Evolutionary conservation across 169 alveolate genomes (phyloP).

Genomic region (Plasmodium inui): DNA sequence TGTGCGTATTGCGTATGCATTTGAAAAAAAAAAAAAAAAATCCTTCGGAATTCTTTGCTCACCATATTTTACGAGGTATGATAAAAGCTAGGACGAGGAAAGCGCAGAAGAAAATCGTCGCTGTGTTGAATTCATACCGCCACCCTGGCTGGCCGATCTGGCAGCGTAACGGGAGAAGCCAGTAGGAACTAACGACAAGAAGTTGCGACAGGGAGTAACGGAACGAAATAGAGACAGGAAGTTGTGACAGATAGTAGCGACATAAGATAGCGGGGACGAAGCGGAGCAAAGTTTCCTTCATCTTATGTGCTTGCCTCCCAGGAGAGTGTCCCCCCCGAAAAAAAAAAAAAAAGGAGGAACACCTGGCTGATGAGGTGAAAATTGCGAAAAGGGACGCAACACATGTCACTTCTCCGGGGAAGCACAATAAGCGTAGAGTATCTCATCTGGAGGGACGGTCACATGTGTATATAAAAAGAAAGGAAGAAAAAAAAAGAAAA

Average conservation of each 20-base stretch:
- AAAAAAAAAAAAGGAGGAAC: not conserved
- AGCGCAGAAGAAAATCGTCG: not conserved
- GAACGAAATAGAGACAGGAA: no score
- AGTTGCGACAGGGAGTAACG: no score
- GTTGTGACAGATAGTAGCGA: no score
- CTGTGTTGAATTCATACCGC: not conserved
- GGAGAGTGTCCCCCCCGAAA: not conserved
- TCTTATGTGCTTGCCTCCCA: not conserved
- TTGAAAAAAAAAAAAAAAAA: no score
- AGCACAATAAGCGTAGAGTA: not conserved
- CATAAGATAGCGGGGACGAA: no score
- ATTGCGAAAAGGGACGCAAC: not conserved
- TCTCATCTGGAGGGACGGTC: not conserved
- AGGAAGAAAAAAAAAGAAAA: not conserved
- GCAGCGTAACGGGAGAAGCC: not conserved
- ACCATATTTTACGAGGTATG: not conserved
- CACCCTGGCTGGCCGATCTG: not conserved
- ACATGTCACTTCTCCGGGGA: not conserved
- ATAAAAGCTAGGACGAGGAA: not conserved
- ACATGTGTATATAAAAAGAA: not conserved
- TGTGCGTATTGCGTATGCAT: not conserved
- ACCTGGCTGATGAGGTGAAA: not conserved
- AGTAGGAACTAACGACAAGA: no score
- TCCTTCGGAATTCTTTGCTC: not conserved
- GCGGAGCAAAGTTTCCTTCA: not conserved